phyloP scores from a whole-genome alignment of 257 asterid species.

The Solanum lignicaule region DNA sequence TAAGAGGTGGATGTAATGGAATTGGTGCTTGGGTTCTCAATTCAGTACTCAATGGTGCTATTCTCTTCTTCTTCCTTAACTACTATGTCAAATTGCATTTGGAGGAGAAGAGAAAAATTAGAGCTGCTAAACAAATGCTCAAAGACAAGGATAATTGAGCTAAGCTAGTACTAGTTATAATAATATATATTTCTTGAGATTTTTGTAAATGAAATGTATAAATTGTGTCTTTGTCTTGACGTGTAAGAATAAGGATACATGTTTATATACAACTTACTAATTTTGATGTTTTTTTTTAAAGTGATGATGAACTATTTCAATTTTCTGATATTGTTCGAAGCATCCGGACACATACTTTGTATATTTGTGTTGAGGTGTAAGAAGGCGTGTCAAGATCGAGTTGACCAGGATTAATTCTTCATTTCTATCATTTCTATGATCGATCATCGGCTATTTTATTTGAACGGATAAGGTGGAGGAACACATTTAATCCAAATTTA shows the following conservation, averaged over 20 bases:
- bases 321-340: neutral
- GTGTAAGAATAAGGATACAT: neutral
- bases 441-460: neutral
- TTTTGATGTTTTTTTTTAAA: neutral
- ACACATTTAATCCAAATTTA: too few species aligned
- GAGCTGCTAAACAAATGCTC: slow-evolving; percentile 2
- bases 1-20: slow-evolving; percentile 81
- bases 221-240: neutral
- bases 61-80: slow-evolving; percentile 45
- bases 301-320: neutral
- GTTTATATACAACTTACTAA: neutral
- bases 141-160: slow-evolving; percentile 22
- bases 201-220: neutral
- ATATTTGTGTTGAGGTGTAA: too few species aligned
- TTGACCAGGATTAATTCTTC: too few species aligned
- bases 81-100: slow-evolving; percentile 42
- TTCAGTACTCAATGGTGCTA: slow-evolving; percentile 60
- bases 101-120: slow-evolving; percentile 13
- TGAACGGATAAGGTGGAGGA: neutral
- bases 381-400: too few species aligned
- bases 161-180: neutral
- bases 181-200: neutral
- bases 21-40: slow-evolving; percentile 81
- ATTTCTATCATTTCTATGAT: too few species aligned
- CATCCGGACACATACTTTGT: neutral